These are phyloP conservation scores for Nannochloris sp. DNA, from an alignment of 139 green algal genomes.

Conservation along the genomic window DNA sequence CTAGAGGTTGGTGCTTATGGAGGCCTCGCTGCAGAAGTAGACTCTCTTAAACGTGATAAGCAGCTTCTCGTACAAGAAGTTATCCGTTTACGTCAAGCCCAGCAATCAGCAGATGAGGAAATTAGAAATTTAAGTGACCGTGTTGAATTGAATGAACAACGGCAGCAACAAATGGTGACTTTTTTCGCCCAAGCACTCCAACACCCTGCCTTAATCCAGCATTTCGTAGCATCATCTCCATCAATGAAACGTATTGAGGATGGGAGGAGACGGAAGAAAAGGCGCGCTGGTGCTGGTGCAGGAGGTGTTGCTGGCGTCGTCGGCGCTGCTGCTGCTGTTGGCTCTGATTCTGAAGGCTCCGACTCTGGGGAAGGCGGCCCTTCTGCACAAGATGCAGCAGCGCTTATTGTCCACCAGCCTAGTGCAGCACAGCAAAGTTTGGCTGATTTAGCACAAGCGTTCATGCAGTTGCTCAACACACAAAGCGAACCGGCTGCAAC, in stretches of 20 bases:
- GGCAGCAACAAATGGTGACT: slow-evolving; percentile 75
- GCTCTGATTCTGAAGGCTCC: slow-evolving; percentile 5
- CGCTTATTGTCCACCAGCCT: slow-evolving; percentile 2
- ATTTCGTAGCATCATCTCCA: slow-evolving; percentile 34
- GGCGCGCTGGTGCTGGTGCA: not conserved
- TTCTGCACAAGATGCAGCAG: slow-evolving; percentile 3
- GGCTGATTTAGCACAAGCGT: slow-evolving; percentile 23
- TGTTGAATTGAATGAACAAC: slow-evolving; percentile 59
- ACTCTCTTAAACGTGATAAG: slow-evolving; percentile 80
- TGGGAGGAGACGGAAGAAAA: slow-evolving; percentile 27
- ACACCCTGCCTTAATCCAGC: slow-evolving; percentile 69
- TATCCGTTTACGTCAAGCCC: slow-evolving; percentile 67
- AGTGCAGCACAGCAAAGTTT: slow-evolving; percentile 12
- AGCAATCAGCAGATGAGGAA: slow-evolving; percentile 49
- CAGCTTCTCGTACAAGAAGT: slow-evolving; percentile 84
- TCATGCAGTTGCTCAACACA: slow-evolving; percentile 22
- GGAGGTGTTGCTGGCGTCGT: no score
- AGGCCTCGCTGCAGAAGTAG: slow-evolving; percentile 58
- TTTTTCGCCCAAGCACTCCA: slow-evolving; percentile 73
- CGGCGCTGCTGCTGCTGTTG: not conserved
- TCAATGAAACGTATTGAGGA: slow-evolving; percentile 34
- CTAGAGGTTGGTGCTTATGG: slow-evolving; percentile 74
- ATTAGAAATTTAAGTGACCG: slow-evolving; percentile 51
- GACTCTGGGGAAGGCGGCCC: not conserved
- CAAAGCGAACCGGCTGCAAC: not conserved